Evolutionary conservation across 2,329 filamentous ascomycete species (phyloP).

Genomic region (Harringtonia lauricola): DNA sequence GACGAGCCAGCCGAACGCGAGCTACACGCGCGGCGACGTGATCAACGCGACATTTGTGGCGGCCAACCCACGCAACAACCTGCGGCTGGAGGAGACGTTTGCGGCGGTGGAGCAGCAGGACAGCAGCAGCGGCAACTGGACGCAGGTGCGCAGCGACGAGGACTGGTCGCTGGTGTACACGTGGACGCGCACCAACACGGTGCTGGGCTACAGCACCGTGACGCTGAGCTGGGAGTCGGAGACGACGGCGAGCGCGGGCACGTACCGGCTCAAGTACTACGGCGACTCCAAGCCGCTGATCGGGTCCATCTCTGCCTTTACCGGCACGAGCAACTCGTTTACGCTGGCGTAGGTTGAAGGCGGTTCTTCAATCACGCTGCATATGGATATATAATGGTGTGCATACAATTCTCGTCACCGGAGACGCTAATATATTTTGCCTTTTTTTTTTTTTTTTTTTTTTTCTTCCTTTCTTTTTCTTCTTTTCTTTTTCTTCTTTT

Average conservation of each 20-base stretch:
- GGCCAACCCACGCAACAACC: slow-evolving; percentile 80
- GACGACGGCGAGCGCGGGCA: slow-evolving; percentile 41
- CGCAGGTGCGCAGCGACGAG: slow-evolving; percentile 55
- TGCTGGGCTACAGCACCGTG: slow-evolving; percentile 67
- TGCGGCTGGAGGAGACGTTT: slow-evolving; percentile 67
- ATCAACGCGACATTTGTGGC: slow-evolving; percentile 65
- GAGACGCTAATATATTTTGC: neutral
- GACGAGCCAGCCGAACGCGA: slow-evolving; percentile 35
- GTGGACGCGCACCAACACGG: slow-evolving; percentile 62
- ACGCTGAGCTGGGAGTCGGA: slow-evolving; percentile 71
- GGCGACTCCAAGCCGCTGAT: slow-evolving; percentile 62
- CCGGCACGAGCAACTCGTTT: slow-evolving; percentile 19
- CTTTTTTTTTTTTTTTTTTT: neutral
- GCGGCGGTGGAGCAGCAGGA: slow-evolving; percentile 59
- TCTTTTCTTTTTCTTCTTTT: neutral
- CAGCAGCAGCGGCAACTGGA: slow-evolving; percentile 39
- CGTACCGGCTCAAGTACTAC: slow-evolving; percentile 69
- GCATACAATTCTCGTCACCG: no score
- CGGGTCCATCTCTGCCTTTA: slow-evolving; percentile 46
- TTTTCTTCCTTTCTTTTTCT: neutral
- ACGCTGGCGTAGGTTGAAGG: slow-evolving; percentile 12
- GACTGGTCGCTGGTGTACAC: slow-evolving; percentile 77
- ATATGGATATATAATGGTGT: no score
- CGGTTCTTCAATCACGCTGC: no score
- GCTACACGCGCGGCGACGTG: slow-evolving; percentile 44